phyloP scores from a whole-genome alignment of 345 rosid genomes.

The Linum tenue region DNA sequence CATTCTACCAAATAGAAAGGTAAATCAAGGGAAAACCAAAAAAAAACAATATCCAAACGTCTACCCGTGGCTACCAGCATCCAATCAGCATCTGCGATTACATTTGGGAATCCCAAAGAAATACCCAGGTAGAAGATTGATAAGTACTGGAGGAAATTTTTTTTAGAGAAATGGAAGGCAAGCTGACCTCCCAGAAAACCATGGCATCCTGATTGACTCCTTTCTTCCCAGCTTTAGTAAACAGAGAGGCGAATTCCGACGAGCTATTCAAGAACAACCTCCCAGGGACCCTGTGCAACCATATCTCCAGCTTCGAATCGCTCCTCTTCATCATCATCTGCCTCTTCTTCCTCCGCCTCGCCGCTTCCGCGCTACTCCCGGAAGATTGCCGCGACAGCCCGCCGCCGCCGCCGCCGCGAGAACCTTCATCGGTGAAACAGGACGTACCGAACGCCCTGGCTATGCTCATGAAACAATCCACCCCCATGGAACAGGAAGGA shows the following conservation, averaged over 20 bases:
- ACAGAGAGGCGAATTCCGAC: constrained; percentile 1
- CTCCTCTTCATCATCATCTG: background rate
- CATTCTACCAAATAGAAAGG: background rate
- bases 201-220: constrained; percentile 16
- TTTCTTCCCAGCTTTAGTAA: constrained; percentile 12
- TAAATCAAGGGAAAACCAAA: background rate
- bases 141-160: background rate
- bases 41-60: background rate
- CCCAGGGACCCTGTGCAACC: constrained; percentile 1
- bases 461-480: background rate
- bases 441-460: background rate
- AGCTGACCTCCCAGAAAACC: constrained; percentile 9
- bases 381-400: background rate
- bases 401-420: background rate
- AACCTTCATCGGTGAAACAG: background rate
- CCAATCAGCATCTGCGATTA: background rate
- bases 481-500: background rate
- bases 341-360: background rate
- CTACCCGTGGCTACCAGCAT: background rate
- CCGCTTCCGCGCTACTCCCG: background rate
- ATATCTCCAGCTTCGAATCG: background rate
- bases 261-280: constrained; percentile 2
- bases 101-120: background rate
- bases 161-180: background rate
- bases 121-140: background rate